Conservation (phyloP, 768 basidiomycete genomes). For the Mycena galericulata region DNA sequence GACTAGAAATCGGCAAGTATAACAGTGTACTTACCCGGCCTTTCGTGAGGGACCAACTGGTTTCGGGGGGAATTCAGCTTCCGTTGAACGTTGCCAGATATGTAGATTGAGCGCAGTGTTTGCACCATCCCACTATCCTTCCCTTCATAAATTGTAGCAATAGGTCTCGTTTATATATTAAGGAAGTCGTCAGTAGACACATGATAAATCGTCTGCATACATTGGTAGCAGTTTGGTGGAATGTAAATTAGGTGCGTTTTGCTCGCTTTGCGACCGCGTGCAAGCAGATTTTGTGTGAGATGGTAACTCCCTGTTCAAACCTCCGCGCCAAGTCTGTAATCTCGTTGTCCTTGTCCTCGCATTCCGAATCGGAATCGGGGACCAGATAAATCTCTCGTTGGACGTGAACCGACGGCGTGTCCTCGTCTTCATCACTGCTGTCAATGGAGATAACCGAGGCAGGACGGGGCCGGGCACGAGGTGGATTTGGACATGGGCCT, state of each 20-base stretch:
- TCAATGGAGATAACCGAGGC: conserved; percentile 12
- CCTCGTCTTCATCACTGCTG: conserved; percentile 22
- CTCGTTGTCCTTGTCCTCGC: neutral
- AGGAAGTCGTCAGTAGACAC: conserved; percentile 9
- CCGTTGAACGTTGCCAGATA: conserved; percentile 50
- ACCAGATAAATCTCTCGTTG: conserved; percentile 24
- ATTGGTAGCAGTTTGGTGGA: conserved; percentile 3
- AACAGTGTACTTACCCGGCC: conserved; percentile 65
- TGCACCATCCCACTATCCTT: neutral
- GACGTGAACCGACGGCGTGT: neutral
- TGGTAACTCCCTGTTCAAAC: conserved; percentile 22
- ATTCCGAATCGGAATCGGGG: conserved; percentile 30
- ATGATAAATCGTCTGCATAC: conserved; percentile 17
- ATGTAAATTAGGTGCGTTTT: neutral
- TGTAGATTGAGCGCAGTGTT: neutral
- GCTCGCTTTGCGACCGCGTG: neutral
- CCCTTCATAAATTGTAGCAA: conserved; percentile 28
- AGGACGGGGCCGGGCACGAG: conserved; percentile 24
- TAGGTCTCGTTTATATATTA: conserved; percentile 19
- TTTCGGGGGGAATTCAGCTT: conserved; percentile 51
- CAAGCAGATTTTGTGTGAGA: conserved; percentile 21
- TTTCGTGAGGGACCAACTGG: conserved; percentile 55
- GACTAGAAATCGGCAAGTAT: conserved; percentile 56
- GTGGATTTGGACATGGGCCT: conserved; percentile 47
- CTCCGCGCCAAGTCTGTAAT: conserved; percentile 13